Percentiles rank a stretch among this genome's conserved stretches.
These are phyloP conservation scores for Leccinum fibrillosum DNA, from an alignment of 768 basidiomycete genomes.

Conservation along the genomic window DNA sequence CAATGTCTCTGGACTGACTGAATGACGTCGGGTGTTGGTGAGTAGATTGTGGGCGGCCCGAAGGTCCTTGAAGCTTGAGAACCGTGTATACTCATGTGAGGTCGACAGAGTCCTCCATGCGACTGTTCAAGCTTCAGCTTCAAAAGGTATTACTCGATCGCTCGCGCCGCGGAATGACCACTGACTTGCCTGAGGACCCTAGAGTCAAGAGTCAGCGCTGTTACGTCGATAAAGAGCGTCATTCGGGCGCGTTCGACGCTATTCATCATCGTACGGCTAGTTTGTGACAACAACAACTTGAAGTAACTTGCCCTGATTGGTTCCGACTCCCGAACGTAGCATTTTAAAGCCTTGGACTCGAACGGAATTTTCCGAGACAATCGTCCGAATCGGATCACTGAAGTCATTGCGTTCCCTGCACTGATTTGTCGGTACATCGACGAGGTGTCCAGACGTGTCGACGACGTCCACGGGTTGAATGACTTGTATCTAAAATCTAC, in stretches of 20 bases:
- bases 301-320: neutral
- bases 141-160: neutral
- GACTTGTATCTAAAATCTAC: neutral
- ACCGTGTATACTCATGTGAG: neutral
- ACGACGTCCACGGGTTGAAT: neutral
- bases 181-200: neutral
- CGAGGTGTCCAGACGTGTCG: neutral
- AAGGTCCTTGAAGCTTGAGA: neutral
- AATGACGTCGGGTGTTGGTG: neutral
- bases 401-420: too few species aligned
- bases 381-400: neutral
- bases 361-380: neutral
- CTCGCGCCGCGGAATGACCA: neutral
- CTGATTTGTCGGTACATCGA: neutral
- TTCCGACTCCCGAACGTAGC: neutral
- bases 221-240: too few species aligned
- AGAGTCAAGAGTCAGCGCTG: neutral
- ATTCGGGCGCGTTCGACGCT: too few species aligned
- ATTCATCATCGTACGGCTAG: too few species aligned
- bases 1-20: neutral
- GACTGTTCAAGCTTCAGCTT: neutral
- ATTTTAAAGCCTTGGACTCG: neutral
- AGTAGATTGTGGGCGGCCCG: neutral
- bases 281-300: too few species aligned
- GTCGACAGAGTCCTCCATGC: neutral